Evolutionary conservation across 1,284 basidiomycete genomes (phyloP), one percentile per base, ranked within the genome.

Genomic region (Irpex lacteus): DNA sequence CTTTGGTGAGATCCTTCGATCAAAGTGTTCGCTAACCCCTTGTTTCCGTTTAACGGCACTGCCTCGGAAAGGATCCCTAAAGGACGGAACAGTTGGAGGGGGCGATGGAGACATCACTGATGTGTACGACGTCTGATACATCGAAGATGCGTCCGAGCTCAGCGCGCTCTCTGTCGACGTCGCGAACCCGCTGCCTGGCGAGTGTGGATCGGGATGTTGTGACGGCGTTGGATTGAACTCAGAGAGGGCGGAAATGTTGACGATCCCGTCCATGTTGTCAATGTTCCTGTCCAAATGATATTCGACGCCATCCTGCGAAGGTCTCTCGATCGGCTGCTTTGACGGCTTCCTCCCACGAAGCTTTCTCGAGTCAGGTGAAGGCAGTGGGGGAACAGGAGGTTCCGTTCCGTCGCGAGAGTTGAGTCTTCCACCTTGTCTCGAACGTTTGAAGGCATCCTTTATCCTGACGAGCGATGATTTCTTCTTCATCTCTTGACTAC

Each of bases 201-300:
- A 81, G 66, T 76, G 81, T 37, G 76, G 71, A 26, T 75, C 73
- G 40, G 40, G 40, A 15, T 44, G 40, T 37, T 63, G 73, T 15
- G 58, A 55, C 2, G 37, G 61, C 4, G 65, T 67, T n/a, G 56
- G 70, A 66, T 47, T 64, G 59, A 67, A 65, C 54, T 63, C 59
- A 37, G 66, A 75, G 26, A 74, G 77, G 19, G 71, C 75, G 11
- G 68, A 78, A 18, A 78, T 75, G 74, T 94, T 82, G 68, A 97
- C 81, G 73, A 97, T 94, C 36, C 92, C 95, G 58, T 92, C 91
- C 83, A 98, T 94, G 64, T 88, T 81, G 37, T 90, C 85, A 52
- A 96, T 79, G 68, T 96, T 87, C 59, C 88, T 90, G 76, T 96
- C 93, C 47, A 95, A 82, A 19, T 79, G 80, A 69, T 85, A 80